These are phyloP conservation scores for Lathyrus tuberosus DNA, from an alignment of 306 rosid genomes.

Conservation along the genomic window DNA sequence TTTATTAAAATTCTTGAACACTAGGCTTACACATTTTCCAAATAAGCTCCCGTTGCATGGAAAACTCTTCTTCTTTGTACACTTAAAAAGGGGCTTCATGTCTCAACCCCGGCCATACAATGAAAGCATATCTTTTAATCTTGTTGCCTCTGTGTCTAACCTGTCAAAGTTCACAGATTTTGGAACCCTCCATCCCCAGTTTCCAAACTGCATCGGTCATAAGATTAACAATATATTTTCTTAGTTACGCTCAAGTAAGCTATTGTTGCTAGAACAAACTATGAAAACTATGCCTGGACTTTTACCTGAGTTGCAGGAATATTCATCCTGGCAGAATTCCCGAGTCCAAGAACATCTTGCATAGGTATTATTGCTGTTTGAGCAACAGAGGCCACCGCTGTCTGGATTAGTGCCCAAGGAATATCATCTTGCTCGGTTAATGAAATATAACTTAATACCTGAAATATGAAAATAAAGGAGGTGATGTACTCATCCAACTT, in stretches of 20 bases:
- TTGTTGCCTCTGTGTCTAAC: constrained; percentile 68
- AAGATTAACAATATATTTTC: constrained; percentile 28
- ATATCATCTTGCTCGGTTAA: constrained; percentile 64
- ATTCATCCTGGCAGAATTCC: constrained; percentile 91
- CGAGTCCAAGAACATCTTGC: constrained; percentile 89
- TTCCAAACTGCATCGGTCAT: constrained; percentile 66
- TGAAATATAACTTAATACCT: constrained; percentile 77
- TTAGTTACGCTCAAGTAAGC: constrained; percentile 1
- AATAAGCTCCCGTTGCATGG: constrained; percentile 12
- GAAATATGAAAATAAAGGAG: constrained; percentile 32
- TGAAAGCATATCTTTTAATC: constrained; percentile 60
- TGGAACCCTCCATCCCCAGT: constrained; percentile 92
- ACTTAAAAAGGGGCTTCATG: constrained; percentile 25
- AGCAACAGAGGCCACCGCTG: constrained; percentile 74
- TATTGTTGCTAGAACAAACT: background rate
- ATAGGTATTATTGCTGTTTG: constrained; percentile 80
- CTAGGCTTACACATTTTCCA: constrained; percentile 8
- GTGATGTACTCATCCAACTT: constrained; percentile 23
- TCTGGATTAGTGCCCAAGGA: constrained; percentile 70
- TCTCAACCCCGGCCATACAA: constrained; percentile 78
- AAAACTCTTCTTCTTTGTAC: constrained; percentile 27
- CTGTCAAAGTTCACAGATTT: constrained; percentile 67
- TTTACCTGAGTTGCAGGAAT: constrained; percentile 96
- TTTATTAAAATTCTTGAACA: constrained; percentile 19
- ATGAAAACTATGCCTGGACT: constrained; percentile 2